phyloP scores from a whole-genome alignment of 2,329 filamentous ascomycete species.

The Fusarium tricinctum region DNA sequence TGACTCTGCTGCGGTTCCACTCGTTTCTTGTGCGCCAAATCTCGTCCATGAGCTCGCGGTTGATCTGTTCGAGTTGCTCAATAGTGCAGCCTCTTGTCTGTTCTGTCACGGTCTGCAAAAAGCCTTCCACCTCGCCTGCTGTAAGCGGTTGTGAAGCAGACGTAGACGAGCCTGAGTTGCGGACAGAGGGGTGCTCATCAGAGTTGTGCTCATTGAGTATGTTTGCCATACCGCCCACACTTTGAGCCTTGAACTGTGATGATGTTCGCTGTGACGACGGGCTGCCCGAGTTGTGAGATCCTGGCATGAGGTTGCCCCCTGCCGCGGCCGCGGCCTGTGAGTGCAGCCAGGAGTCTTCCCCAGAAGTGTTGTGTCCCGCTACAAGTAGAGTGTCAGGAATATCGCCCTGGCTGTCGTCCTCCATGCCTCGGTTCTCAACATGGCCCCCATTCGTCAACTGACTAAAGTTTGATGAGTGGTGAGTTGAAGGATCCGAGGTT shows the following conservation, averaged over 20 bases:
- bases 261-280: slow-evolving; percentile 55
- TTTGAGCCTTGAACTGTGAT: slow-evolving; percentile 54
- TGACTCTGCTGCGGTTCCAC: slow-evolving; percentile 85
- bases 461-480: slow-evolving; percentile 74
- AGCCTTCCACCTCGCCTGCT: slow-evolving; percentile 66
- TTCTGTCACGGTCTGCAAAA: slow-evolving; percentile 74
- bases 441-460: slow-evolving; percentile 79
- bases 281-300: slow-evolving; percentile 51
- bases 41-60: slow-evolving; percentile 89
- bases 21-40: slow-evolving; percentile 85
- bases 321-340: slow-evolving; percentile 71
- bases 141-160: slow-evolving; percentile 63
- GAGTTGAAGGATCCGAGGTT: slow-evolving; percentile 78
- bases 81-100: slow-evolving; percentile 84
- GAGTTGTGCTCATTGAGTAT: slow-evolving; percentile 58
- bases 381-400: slow-evolving; percentile 69
- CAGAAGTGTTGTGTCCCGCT: slow-evolving; percentile 63
- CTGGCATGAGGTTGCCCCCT: slow-evolving; percentile 53
- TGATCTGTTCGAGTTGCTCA: slow-evolving; percentile 95
- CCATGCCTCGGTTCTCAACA: slow-evolving; percentile 58
- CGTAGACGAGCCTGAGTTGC: slow-evolving; percentile 55
- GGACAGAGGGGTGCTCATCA: slow-evolving; percentile 53
- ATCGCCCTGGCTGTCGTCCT: slow-evolving; percentile 55
- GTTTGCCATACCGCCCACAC: slow-evolving; percentile 50
- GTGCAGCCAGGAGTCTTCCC: slow-evolving; percentile 69